phyloP scores from a whole-genome alignment of 2,329 filamentous ascomycete genomes.

The Aureobasidium sp. region DNA sequence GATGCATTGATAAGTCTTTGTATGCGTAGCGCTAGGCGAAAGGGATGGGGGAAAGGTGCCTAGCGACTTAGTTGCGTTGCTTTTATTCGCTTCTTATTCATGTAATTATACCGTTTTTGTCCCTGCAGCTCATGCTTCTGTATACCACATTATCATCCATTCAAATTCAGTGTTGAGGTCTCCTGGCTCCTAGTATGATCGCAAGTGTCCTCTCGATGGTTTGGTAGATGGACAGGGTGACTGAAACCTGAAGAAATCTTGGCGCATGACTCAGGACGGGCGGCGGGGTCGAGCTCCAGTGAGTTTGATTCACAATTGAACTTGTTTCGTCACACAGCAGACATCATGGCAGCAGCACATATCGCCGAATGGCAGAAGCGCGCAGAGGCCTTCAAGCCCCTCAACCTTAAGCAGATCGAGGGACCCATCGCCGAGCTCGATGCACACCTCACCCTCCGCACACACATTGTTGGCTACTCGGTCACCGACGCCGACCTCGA shows the following conservation, averaged over 20 bases:
- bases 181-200: too few species aligned
- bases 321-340: not conserved
- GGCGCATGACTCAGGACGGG: not conserved
- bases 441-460: slow-evolving; percentile 77
- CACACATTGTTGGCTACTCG: slow-evolving; percentile 74
- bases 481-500: slow-evolving; percentile 70
- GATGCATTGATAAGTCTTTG: not conserved
- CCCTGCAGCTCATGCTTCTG: not conserved
- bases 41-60: not conserved
- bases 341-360: slow-evolving; percentile 22
- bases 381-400: slow-evolving; percentile 42
- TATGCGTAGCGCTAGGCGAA: slow-evolving; percentile 13
- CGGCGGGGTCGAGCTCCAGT: slow-evolving; percentile 3
- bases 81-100: not conserved
- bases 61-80: not conserved
- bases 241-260: not conserved
- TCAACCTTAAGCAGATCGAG: slow-evolving; percentile 79
- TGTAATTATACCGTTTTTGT: not conserved
- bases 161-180: too few species aligned
- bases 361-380: slow-evolving; percentile 50
- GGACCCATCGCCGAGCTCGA: slow-evolving; percentile 68
- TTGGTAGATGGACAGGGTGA: not conserved
- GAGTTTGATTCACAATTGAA: not conserved
- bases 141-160: not conserved
- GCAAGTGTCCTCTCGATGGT: not conserved